Base-by-base conservation (phyloP, 768 basidiomycete species). In the Holtermanniella nyarrowii region DNA sequence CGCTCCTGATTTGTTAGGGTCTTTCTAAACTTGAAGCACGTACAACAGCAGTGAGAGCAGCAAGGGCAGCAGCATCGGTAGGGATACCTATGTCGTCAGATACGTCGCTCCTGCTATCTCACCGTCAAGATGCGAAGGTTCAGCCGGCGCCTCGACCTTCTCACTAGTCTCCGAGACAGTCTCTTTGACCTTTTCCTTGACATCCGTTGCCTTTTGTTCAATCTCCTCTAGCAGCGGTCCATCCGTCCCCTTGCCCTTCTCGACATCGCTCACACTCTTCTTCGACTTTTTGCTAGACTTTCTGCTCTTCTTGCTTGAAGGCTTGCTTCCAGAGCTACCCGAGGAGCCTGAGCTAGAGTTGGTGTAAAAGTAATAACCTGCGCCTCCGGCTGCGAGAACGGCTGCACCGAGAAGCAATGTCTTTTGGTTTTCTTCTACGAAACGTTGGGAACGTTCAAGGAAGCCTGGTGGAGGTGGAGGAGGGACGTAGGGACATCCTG, bases 181-280 rank as follows among this genome's bases (percentile, higher is more conserved):
- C 53, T 50, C 21, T 26, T 55, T 48, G 37, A 23, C 41, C 27
- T 37, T 40, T 37, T 53, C 37, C 31, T 45, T 52, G 16, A 37
- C 31, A 21, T 55, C 40, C 18, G 22, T 37, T 42, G 26, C 46
- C 41, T 16, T 24, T 41, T 53, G 50, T 46, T 56, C 49, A 37
- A 62, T 57, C 53, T 90, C 87, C 76, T 91, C 87, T 44, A 93
- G 71, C 40, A 93, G 75, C 37, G 88, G 88, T 0, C 84, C 83
- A 54, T 86, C 81, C 4, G 55, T 49, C 16, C 63, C 63, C 41
- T 61, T 53, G 0, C 53, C 55, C 20, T 48, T 42, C 46, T 60
- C 49, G 42, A 58, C 27, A 39, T 48, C 27, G 23, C 54, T 31
- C 44, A 43, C 45, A 39, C 46, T 24, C 64, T 79, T 82, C 12